A percentile compares a stretch with the other conserved stretches of the same genome.
These are phyloP conservation scores for Volvox africanus DNA, from an alignment of 139 green algal species.

Conservation along the genomic window DNA sequence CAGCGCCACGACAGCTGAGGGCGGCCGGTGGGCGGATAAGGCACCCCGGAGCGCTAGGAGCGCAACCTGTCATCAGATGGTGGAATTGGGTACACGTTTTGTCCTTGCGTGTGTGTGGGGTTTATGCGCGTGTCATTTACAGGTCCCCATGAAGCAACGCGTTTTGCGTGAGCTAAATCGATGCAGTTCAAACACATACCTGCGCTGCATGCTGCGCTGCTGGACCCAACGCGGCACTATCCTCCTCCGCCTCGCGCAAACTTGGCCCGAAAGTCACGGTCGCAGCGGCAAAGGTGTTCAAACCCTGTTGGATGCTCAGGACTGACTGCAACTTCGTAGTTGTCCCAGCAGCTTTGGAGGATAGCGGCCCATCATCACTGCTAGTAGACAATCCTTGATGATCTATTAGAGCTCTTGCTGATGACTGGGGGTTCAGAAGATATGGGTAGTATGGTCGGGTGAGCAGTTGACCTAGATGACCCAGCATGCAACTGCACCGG, in stretches of 20 bases:
- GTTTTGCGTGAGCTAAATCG: too few species aligned
- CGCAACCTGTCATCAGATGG: background rate
- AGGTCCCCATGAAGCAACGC: too few species aligned
- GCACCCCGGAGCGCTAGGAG: constrained; percentile 22
- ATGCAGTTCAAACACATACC: background rate
- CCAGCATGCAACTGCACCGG: too few species aligned
- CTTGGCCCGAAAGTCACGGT: background rate
- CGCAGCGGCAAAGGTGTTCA: background rate
- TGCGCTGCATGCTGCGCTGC: background rate
- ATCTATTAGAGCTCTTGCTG: background rate
- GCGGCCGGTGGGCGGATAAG: background rate
- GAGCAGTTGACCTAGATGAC: too few species aligned
- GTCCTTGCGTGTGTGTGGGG: too few species aligned
- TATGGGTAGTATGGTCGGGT: too few species aligned
- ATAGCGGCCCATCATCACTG: background rate
- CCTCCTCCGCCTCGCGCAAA: too few species aligned
- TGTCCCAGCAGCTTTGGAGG: background rate
- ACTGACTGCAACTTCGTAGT: constrained; percentile 1
- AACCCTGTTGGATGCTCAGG: background rate
- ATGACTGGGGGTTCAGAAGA: background rate
- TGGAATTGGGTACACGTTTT: background rate
- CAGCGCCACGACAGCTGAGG: background rate
- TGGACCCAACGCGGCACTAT: background rate
- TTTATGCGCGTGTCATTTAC: too few species aligned
- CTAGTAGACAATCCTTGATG: background rate